Conservation (phyloP, 2,329 filamentous ascomycete species). For the Trichoderma endophyticum region DNA sequence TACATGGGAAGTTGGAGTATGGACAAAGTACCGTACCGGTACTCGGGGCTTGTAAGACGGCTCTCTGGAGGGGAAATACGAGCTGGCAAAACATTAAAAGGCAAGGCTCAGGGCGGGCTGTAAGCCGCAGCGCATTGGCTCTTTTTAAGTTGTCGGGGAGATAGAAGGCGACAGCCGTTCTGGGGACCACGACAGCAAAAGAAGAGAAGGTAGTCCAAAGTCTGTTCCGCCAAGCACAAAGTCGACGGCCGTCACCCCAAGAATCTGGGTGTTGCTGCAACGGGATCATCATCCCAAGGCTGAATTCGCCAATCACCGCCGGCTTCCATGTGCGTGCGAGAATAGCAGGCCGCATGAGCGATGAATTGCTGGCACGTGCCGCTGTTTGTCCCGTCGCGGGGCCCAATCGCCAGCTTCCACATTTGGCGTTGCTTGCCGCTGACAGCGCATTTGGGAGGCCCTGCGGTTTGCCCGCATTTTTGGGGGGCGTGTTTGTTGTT, state of each 20-base stretch:
- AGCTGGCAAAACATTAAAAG: neutral
- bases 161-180: neutral
- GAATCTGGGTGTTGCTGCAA: neutral
- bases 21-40: neutral
- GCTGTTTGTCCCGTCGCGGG: neutral
- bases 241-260: neutral
- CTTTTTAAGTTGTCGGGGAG: neutral
- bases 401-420: conserved; percentile 11
- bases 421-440: conserved; percentile 12
- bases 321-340: neutral
- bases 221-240: neutral
- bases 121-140: neutral
- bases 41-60: neutral
- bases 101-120: neutral
- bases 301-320: neutral
- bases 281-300: neutral
- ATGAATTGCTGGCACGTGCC: conserved; percentile 10
- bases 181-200: neutral
- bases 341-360: neutral
- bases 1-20: neutral
- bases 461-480: neutral
- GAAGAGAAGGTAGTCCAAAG: neutral
- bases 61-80: neutral
- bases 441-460: neutral
- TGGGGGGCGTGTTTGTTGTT: neutral